Evolutionary conservation across 2,329 filamentous ascomycete species (phyloP).

Genomic region (Emmonsiellopsis sp.): DNA sequence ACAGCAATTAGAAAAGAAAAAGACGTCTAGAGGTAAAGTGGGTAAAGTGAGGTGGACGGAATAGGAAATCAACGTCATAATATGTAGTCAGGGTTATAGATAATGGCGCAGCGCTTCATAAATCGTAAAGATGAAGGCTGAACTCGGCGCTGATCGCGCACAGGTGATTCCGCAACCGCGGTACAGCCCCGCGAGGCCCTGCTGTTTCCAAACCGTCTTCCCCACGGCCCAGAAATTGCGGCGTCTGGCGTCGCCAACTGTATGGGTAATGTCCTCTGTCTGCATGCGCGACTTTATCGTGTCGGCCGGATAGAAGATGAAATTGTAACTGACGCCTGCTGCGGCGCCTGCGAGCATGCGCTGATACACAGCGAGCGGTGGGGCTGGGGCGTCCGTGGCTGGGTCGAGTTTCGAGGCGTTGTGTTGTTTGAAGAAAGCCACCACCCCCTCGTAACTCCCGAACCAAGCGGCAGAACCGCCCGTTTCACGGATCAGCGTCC

Average conservation of each 20-base stretch:
- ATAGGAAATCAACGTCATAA: neutral
- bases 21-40: no score
- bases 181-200: slow-evolving; percentile 78
- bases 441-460: slow-evolving; percentile 74
- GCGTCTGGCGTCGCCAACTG: slow-evolving; percentile 37
- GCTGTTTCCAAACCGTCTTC: slow-evolving; percentile 64
- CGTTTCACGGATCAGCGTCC: slow-evolving; percentile 86
- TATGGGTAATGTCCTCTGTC: slow-evolving; percentile 56
- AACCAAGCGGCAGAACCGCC: slow-evolving; percentile 95
- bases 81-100: slow-evolving; percentile 34
- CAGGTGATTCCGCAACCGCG: slow-evolving; percentile 93
- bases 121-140: slow-evolving; percentile 95
- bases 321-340: slow-evolving; percentile 92
- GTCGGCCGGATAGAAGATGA: slow-evolving; percentile 92
- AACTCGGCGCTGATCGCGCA: slow-evolving; percentile 77
- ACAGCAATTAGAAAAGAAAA: no score
- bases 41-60: neutral
- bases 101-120: slow-evolving; percentile 75
- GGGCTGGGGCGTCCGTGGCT: neutral
- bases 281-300: slow-evolving; percentile 98
- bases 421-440: slow-evolving; percentile 56
- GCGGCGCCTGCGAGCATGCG: slow-evolving; percentile 79
- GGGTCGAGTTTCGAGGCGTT: slow-evolving; percentile 29
- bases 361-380: slow-evolving; percentile 66
- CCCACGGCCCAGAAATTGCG: slow-evolving; percentile 66